Evolutionary conservation across 2,329 filamentous ascomycete genomes (phyloP).

Genomic region (Talaromyces sp.): DNA sequence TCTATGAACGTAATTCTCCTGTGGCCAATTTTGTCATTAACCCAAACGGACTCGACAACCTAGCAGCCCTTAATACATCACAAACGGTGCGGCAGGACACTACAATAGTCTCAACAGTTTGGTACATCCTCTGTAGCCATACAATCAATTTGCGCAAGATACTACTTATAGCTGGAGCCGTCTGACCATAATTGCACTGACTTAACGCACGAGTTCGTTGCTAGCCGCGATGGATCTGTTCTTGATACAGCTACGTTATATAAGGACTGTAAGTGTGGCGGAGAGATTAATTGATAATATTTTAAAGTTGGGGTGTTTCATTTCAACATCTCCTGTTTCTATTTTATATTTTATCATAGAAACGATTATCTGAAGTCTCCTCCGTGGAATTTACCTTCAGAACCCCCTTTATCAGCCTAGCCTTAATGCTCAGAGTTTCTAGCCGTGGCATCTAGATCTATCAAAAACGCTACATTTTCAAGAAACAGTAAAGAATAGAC

Average conservation of each 20-base stretch:
- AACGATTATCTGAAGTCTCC: too few species aligned
- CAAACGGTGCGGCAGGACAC: conserved; percentile 31
- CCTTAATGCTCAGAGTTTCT: too few species aligned
- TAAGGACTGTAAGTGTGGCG: conserved; percentile 14
- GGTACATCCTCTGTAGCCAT: conserved; percentile 29
- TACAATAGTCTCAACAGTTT: conserved; percentile 35
- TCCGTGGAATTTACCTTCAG: too few species aligned
- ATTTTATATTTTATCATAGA: too few species aligned
- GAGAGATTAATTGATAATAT: not conserved
- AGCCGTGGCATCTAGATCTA: too few species aligned
- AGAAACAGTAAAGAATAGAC: too few species aligned
- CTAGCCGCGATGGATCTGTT: conserved; percentile 18
- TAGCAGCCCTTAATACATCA: conserved; percentile 30
- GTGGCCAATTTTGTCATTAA: conserved; percentile 13
- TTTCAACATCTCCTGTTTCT: too few species aligned
- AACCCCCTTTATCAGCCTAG: too few species aligned
- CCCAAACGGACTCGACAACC: conserved; percentile 27
- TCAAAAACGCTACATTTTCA: too few species aligned
- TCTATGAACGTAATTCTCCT: conserved; percentile 52
- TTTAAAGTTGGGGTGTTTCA: too few species aligned
- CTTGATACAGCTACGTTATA: conserved; percentile 19
- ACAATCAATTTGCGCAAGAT: conserved; percentile 31
- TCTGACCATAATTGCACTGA: conserved; percentile 44
- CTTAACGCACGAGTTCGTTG: conserved; percentile 40
- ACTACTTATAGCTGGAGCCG: conserved; percentile 40